Evolutionary conservation across 441 rosid genomes (phyloP), one percentile per base, ranked within the genome.

Genomic region (Euphorbia corollata): DNA sequence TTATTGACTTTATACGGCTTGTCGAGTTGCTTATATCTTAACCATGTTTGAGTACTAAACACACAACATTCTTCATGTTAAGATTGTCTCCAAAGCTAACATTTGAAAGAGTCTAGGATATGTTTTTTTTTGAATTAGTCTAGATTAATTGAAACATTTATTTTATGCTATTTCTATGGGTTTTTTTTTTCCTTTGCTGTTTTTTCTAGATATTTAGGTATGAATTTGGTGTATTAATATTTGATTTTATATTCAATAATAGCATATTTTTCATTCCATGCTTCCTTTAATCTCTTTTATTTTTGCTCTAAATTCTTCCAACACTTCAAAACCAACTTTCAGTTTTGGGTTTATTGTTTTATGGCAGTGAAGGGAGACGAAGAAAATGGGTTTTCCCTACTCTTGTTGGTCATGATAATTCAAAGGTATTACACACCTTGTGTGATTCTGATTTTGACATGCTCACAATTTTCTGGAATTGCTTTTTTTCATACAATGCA

Each of bases 311-410:
- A n/a, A n/a, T n/a, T n/a, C n/a, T n/a, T n/a, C n/a, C n/a, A n/a
- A n/a, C n/a, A n/a, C 32, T 27, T 27, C 32, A 27, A 27, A 27
- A 1, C 32, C 32, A n/a, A 18, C 43, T 68, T 73, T 71, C 60
- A 55, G 68, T 70, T 62, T 66, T 67, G 53, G 53, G 54, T 70
- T 59, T 22, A 5, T 68, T 78, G 68, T 55, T 70, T 61, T 59
- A 34, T 78, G 72, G 53, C 90, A 94, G 99, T 62, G 97, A 94
- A 86, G 99, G 94, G 65, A 90, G 90, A 65, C 79, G 98, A 72
- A 86, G 96, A 78, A 89, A 88, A 74, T 94, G 99, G 99, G 86
- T 85, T 63, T 94, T 94, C 65, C 98, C 98, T 43, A 82, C 84
- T 68, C 91, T 94, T 74, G 66, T 68, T 24, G 74, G 83, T 19